Base-by-base conservation (phyloP, 2,329 filamentous ascomycete genomes). In the Trichophyton schoenleinii region DNA sequence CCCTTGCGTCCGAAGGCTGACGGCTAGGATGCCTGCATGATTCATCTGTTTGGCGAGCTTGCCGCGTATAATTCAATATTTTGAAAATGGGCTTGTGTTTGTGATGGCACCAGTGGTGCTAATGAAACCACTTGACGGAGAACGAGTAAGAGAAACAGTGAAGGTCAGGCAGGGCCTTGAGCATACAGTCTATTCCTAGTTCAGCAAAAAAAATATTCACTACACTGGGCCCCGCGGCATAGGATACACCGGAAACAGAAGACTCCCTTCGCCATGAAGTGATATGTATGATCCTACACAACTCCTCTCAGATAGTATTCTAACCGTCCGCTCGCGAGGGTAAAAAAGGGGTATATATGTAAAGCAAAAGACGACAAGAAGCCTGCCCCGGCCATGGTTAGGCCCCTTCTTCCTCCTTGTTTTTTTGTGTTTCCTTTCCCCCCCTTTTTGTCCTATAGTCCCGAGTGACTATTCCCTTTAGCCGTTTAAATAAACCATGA, bases 301-400 rank as follows among this genome's bases (percentile, higher is more conserved):
- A 49, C 20, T 28, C 20, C 20, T 49, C 46, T 25, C 46, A 49
- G 20, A 22, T 49, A 49, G 46, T 20, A 25, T 49, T 22, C 46
- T 25, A 49, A 20, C 44, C 15, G 13, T 49, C 46, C 11, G 46
- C 22, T 49, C 46, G 20, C 46, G 46, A 49, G 46, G 46, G 22
- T 38, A 38, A 38, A 31, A 36, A 49, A 28, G 46, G 46, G 46
- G 41, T 44, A 44, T 44, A 44, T 49, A 31, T 49, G 25, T 28
- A 49, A 49, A 49, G 46, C 46, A 49, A 49, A 49, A 49, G 46
- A 49, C 22, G 46, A 49, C 46, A 49, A 49, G 46, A 49, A 22
- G 8, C 46, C 20, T 20, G 46, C 46, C 34, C 34, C 11, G 46
- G 20, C 46, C 22, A 15, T 49, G 11, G 44, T 22, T 25, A 49